A percentile compares a stretch with the other conserved stretches of the same genome.
phyloP scores from a whole-genome alignment of 768 basidiomycete species.

The Suillus cothurnatus region DNA sequence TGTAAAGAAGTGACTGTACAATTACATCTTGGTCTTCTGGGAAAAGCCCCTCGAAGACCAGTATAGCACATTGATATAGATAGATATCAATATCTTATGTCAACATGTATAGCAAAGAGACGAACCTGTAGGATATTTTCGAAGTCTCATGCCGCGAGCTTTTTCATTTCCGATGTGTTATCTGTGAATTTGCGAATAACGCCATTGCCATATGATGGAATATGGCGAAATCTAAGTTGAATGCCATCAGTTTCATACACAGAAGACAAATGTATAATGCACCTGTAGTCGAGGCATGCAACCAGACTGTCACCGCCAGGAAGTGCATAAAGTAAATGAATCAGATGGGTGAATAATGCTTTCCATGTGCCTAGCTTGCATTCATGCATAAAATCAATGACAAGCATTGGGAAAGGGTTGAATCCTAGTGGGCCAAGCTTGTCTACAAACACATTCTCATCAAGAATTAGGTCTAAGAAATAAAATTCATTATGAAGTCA shows the following conservation, averaged over 20 bases:
- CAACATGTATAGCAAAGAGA: no score
- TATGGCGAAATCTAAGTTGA: conserved; percentile 11
- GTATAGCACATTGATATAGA: no score
- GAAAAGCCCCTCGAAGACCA: no score
- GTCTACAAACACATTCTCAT: no score
- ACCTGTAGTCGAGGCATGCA: conserved; percentile 26
- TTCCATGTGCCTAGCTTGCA: conserved; percentile 43
- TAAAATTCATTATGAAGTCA: no score
- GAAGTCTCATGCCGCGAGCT: conserved; percentile 26
- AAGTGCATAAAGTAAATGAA: conserved; percentile 28
- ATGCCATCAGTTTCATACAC: no score
- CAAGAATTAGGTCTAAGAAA: no score
- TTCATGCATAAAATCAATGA: conserved; percentile 41
- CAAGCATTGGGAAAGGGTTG: conserved; percentile 28
- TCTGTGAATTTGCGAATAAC: conserved; percentile 21
- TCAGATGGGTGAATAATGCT: conserved; percentile 34
- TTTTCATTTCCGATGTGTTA: conserved; percentile 25
- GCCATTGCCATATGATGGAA: conserved; percentile 25
- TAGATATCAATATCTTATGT: no score
- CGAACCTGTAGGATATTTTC: conserved; percentile 29
- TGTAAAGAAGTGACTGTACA: not conserved
- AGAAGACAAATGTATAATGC: conserved; percentile 1
- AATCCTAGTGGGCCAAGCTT: conserved; percentile 18
- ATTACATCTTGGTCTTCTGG: no score
- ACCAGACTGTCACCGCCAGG: conserved; percentile 11